phyloP scores from a whole-genome alignment of 164 flowering plant genomes.

The Magnolia changhungtana region DNA sequence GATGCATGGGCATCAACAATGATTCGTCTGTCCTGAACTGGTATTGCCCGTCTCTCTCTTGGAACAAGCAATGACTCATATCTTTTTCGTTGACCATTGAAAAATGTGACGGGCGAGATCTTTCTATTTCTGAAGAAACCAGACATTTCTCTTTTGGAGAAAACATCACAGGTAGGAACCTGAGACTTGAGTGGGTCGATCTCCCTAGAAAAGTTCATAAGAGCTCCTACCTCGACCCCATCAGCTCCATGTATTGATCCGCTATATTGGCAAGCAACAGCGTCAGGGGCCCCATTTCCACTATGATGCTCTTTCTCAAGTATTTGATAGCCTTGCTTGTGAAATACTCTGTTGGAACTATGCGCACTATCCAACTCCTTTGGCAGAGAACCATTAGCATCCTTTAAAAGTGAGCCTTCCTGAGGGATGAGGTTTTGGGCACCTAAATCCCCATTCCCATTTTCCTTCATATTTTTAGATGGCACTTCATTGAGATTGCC shows the following conservation, averaged over 20 bases:
- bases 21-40: constrained; percentile 16
- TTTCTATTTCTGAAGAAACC: constrained; percentile 45
- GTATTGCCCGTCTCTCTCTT: constrained; percentile 22
- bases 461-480: constrained; percentile 17
- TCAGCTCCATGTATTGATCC: constrained; percentile 12
- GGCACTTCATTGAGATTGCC: constrained; percentile 10
- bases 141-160: constrained; percentile 78
- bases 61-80: constrained; percentile 29
- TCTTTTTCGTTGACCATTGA: constrained; percentile 34
- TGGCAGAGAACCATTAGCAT: constrained; percentile 25
- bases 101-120: constrained; percentile 46
- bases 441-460: constrained; percentile 8
- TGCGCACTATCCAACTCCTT: constrained; percentile 16
- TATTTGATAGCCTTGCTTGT: constrained; percentile 13
- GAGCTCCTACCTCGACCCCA: constrained; percentile 23
- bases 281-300: constrained; percentile 20
- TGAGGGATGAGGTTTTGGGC: constrained; percentile 8
- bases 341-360: constrained; percentile 15
- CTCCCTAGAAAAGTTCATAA: constrained; percentile 16
- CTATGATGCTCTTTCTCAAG: constrained; percentile 15
- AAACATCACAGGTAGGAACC: constrained; percentile 64
- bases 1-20: constrained; percentile 13
- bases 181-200: constrained; percentile 73
- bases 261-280: constrained; percentile 18
- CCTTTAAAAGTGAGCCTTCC: constrained; percentile 9